Conservation (phyloP, 106 monocot genomes). For the Dioscorea alata region DNA sequence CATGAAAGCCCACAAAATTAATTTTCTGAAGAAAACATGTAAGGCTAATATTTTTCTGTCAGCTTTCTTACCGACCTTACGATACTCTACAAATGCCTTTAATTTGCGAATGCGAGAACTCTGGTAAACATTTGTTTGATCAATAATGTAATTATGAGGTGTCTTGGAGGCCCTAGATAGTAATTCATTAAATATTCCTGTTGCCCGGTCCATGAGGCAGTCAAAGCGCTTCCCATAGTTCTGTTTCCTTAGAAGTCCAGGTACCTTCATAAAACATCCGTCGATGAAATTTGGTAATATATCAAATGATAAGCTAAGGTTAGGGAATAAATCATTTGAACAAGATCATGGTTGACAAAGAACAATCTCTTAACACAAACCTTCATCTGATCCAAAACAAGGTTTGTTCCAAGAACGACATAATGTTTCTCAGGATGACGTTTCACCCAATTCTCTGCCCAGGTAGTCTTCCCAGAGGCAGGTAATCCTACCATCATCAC, state of each 20-base stretch:
- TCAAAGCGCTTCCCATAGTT: slow-evolving; percentile 85
- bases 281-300: background rate
- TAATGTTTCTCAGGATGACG: slow-evolving; percentile 63
- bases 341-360: background rate
- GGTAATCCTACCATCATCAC: slow-evolving; percentile 78
- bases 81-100: slow-evolving; percentile 39
- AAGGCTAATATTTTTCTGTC: background rate
- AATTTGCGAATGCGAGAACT: slow-evolving; percentile 67
- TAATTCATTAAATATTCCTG: slow-evolving; percentile 63
- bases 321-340: background rate
- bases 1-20: background rate
- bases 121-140: slow-evolving; percentile 81
- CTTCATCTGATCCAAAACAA: slow-evolving; percentile 75
- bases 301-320: background rate
- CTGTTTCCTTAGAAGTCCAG: slow-evolving; percentile 50
- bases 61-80: slow-evolving; percentile 10
- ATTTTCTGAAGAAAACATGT: background rate
- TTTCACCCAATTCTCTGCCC: slow-evolving; percentile 70
- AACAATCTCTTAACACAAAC: slow-evolving; percentile 9
- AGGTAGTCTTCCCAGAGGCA: slow-evolving; percentile 69
- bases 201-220: slow-evolving; percentile 58
- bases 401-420: slow-evolving; percentile 65
- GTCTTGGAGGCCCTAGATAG: slow-evolving; percentile 50
- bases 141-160: slow-evolving; percentile 62
- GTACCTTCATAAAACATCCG: slow-evolving; percentile 35